These are phyloP conservation scores for Euphorbia pulcherrima DNA, from an alignment of 345 rosid genomes.

Conservation along the genomic window DNA sequence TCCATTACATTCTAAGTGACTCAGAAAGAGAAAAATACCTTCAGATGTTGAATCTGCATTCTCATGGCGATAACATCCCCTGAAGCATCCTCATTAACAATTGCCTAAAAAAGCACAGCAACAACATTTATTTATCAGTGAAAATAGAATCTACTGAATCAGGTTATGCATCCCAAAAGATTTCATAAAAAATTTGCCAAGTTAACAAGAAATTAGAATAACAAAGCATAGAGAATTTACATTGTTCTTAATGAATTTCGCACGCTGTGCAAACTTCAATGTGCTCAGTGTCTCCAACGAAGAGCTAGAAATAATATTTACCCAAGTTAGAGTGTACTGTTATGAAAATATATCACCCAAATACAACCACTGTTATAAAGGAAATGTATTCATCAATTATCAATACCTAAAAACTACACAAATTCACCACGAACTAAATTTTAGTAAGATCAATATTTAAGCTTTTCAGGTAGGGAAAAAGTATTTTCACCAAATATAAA, in stretches of 20 bases:
- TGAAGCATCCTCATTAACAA: conserved; percentile 93
- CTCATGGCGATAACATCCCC: conserved; percentile 97
- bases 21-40: conserved; percentile 40
- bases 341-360: background rate
- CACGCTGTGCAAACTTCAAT: conserved; percentile 98
- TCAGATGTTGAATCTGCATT: conserved; percentile 87
- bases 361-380: background rate
- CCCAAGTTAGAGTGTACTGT: background rate
- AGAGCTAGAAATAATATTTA: conserved; percentile 46
- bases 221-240: too few relatives aligned
- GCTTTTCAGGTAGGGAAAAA: background rate
- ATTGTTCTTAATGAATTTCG: conserved; percentile 91
- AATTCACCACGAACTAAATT: background rate
- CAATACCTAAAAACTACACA: background rate
- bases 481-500: background rate
- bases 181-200: background rate
- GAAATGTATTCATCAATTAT: background rate
- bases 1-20: background rate
- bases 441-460: background rate
- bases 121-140: conserved; percentile 11
- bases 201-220: background rate
- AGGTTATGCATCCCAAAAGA: background rate
- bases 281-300: conserved; percentile 94
- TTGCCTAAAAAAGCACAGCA: conserved; percentile 48
- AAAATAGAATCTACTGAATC: background rate